Conservation (phyloP, 495 filamentous ascomycete genomes). For the Lindgomyces ingoldianus region DNA sequence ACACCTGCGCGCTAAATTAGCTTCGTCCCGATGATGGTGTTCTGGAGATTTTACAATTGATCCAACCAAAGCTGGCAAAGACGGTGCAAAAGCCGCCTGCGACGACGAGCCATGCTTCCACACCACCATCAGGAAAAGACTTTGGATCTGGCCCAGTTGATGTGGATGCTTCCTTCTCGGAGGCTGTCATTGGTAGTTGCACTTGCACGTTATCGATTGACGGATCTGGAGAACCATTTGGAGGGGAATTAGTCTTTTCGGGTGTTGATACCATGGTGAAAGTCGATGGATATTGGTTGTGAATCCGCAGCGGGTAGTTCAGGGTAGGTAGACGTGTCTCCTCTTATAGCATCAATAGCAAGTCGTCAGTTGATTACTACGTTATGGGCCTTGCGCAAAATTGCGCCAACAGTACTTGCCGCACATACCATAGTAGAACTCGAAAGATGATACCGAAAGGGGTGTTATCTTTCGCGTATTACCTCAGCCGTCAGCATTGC, state of each 20-base stretch:
- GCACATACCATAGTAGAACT: too few relatives aligned
- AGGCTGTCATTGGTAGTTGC: neutral
- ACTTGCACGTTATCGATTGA: neutral
- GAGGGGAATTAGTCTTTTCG: neutral
- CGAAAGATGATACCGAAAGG: too few relatives aligned
- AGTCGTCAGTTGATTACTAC: too few relatives aligned
- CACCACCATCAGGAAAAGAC: conserved; percentile 61
- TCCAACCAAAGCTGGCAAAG: conserved; percentile 66
- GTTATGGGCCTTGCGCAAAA: too few relatives aligned
- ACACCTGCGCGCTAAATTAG: conserved; percentile 39
- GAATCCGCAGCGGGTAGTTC: too few relatives aligned
- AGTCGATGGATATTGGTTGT: too few relatives aligned
- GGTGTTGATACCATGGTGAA: neutral
- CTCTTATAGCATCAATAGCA: too few relatives aligned
- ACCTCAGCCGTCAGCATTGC: too few relatives aligned
- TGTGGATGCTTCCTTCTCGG: neutral
- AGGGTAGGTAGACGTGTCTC: too few relatives aligned
- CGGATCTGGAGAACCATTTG: neutral
- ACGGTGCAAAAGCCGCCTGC: conserved; percentile 63
- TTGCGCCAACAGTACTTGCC: too few relatives aligned
- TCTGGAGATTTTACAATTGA: conserved; percentile 49
- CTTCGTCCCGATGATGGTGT: neutral
- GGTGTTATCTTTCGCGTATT: too few relatives aligned
- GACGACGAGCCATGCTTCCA: conserved; percentile 67
- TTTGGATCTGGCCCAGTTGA: neutral